phyloP scores from a whole-genome alignment of 257 asterid species.

The Knoxia roxburghii region DNA sequence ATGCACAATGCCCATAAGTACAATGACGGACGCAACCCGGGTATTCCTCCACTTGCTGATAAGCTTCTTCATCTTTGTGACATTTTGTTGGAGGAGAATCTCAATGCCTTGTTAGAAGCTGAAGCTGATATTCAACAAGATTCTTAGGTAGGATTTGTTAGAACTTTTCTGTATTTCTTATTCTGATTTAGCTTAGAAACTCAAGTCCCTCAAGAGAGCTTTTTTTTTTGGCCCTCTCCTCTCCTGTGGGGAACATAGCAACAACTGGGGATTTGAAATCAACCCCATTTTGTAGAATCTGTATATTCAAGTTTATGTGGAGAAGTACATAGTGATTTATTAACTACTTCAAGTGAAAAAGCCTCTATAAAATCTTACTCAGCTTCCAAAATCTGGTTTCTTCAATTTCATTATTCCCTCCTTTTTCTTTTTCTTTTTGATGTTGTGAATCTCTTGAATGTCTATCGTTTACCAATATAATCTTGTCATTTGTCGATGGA shows the following conservation, averaged over 20 bases:
- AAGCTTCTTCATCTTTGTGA: conserved; percentile 93
- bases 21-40: conserved; percentile 77
- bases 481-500: too few species aligned
- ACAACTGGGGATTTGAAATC: conserved; percentile 9
- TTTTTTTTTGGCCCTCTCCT: conserved; percentile 8
- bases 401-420: not conserved
- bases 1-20: conserved; percentile 75
- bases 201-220: not conserved
- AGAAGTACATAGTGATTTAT: not conserved
- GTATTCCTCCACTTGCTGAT: conserved; percentile 97
- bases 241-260: conserved; percentile 15
- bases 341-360: not conserved
- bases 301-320: conserved; percentile 13
- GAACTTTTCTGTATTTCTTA: too few species aligned
- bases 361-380: not conserved
- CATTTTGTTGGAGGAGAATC: conserved; percentile 52
- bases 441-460: not conserved
- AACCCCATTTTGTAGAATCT: conserved; percentile 18
- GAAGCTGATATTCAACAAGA: conserved; percentile 63
- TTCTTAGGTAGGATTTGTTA: conserved; percentile 11
- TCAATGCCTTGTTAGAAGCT: conserved; percentile 55
- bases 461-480: too few species aligned
- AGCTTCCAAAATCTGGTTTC: not conserved
- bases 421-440: not conserved
- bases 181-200: not conserved